These are phyloP conservation scores for Chenopodium berlandieri DNA, from an alignment of 148 eudicot genomes.

Conservation along the genomic window DNA sequence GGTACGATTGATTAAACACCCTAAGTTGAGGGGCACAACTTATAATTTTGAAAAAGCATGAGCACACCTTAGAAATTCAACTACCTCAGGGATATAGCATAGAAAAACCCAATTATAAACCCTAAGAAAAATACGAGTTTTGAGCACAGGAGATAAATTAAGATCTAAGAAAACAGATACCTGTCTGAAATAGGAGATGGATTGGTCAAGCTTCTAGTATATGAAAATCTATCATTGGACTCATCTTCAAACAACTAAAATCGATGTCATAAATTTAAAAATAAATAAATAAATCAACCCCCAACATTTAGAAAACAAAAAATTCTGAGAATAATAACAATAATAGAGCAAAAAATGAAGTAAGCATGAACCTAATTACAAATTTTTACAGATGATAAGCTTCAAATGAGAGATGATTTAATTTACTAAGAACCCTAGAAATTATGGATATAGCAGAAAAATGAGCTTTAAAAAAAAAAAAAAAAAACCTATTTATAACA, in stretches of 20 bases:
- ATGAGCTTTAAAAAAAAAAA: neutral
- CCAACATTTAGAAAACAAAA: neutral
- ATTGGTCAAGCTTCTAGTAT: neutral
- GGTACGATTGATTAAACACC: too few species aligned
- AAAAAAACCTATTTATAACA: neutral
- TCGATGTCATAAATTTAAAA: neutral
- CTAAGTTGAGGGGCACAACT: too few species aligned
- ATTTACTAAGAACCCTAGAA: neutral
- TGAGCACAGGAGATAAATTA: neutral
- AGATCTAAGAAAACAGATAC: neutral
- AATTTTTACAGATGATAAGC: neutral
- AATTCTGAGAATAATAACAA: neutral
- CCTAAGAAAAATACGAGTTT: neutral
- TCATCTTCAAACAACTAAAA: neutral
- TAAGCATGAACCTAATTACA: neutral
- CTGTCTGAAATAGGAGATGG: neutral
- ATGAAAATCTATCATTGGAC: neutral
- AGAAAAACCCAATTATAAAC: neutral
- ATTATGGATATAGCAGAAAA: too few species aligned
- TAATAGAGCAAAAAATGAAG: neutral
- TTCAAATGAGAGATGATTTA: neutral
- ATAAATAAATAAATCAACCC: neutral
- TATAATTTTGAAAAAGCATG: too few species aligned
- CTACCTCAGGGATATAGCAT: too few species aligned
- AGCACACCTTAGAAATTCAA: too few species aligned